Percentiles rank a stretch among this genome's conserved stretches.
These are phyloP conservation scores for Taxawa tesnikishii DNA, from an alignment of 2,329 filamentous ascomycete genomes.

Conservation along the genomic window DNA sequence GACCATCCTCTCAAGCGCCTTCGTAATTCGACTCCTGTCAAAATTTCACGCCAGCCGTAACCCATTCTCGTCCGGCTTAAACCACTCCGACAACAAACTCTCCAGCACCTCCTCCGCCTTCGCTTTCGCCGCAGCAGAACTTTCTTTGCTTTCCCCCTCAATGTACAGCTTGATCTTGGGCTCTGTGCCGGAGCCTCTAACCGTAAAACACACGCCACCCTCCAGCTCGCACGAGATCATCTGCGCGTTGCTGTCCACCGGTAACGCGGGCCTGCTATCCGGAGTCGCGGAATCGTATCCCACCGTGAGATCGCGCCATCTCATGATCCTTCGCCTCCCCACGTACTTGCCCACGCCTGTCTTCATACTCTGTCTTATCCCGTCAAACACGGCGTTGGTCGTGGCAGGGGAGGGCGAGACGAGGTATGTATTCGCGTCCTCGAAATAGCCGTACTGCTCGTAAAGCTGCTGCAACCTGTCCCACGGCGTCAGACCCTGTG, in stretches of 20 bases:
- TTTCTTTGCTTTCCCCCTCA: conserved; percentile 19
- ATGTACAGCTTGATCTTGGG: conserved; percentile 54
- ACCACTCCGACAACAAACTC: conserved; percentile 38
- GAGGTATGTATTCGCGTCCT: conserved; percentile 53
- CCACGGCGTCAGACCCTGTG: conserved; percentile 43
- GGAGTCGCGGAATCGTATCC: conserved; percentile 45
- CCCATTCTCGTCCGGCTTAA: conserved; percentile 19
- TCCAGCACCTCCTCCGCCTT: conserved; percentile 32
- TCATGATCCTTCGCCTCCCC: conserved; percentile 38
- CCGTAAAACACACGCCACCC: conserved; percentile 43
- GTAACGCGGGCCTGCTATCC: conserved; percentile 41
- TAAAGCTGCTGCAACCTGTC: conserved; percentile 46
- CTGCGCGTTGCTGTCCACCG: conserved; percentile 44
- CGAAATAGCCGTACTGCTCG: conserved; percentile 45
- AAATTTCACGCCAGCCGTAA: conserved; percentile 14
- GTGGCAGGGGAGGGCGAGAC: conserved; percentile 41
- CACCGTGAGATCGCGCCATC: conserved; percentile 51
- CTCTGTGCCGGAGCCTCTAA: conserved; percentile 51
- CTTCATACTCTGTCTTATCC: conserved; percentile 28
- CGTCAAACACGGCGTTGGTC: conserved; percentile 42
- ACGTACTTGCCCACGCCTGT: conserved; percentile 23
- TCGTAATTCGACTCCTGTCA: no score
- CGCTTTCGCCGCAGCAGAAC: conserved; percentile 27
- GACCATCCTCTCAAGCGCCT: no score
- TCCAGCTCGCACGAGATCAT: conserved; percentile 53